Percentiles rank a stretch among this genome's conserved stretches.
Conservation (phyloP, 2,329 filamentous ascomycete species). For the Hypoxylon sp. region DNA sequence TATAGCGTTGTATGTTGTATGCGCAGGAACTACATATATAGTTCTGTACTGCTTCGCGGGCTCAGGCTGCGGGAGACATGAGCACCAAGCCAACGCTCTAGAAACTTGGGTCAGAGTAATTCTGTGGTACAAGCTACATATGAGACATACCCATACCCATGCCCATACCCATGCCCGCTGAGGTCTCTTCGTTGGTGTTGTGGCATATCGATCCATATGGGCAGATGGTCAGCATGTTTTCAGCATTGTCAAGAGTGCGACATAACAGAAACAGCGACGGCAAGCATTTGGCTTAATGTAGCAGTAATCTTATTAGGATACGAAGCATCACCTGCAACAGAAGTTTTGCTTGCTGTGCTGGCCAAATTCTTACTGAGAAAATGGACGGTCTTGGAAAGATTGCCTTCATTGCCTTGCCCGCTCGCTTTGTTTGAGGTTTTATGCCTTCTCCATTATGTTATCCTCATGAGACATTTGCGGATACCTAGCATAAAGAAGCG, state of each 20-base stretch:
- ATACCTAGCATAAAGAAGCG: slow-evolving; percentile 26
- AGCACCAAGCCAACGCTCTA: slow-evolving; percentile 8
- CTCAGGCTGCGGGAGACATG: slow-evolving; percentile 25
- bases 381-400: slow-evolving; percentile 39
- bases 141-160: slow-evolving; percentile 5
- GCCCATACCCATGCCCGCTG: slow-evolving; percentile 31
- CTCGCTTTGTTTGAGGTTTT: slow-evolving; percentile 1
- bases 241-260: slow-evolving; percentile 40
- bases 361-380: slow-evolving; percentile 39
- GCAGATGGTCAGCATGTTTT: slow-evolving; percentile 43
- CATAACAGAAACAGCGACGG: slow-evolving; percentile 44
- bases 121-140: not conserved
- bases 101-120: slow-evolving; percentile 8
- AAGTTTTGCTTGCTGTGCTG: slow-evolving; percentile 36
- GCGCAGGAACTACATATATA: slow-evolving; percentile 30
- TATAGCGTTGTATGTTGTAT: slow-evolving; percentile 26
- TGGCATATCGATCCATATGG: slow-evolving; percentile 38
- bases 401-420: slow-evolving; percentile 34
- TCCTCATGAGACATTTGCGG: slow-evolving; percentile 13
- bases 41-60: slow-evolving; percentile 20
- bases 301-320: slow-evolving; percentile 45
- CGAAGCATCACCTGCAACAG: slow-evolving; percentile 49
- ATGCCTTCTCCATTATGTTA: slow-evolving; percentile 9
- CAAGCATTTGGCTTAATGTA: slow-evolving; percentile 39
- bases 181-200: slow-evolving; percentile 1